Base-by-base conservation (phyloP, 2,329 filamentous ascomycete genomes). In the Nigrospora oryzae region DNA sequence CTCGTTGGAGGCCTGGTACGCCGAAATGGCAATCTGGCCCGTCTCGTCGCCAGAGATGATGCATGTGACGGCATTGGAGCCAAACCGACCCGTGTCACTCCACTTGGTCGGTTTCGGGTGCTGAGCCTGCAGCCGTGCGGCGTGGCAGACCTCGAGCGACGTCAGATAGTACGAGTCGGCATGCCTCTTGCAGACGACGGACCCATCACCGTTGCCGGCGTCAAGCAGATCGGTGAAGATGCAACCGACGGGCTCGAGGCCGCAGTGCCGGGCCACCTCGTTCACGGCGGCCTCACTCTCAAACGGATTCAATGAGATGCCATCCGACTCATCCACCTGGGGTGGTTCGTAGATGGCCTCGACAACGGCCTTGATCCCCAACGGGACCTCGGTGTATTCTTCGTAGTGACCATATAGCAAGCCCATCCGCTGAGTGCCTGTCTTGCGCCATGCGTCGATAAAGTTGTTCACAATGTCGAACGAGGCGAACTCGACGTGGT, bases 341-440 rank as follows among this genome's bases (percentile, higher is more conserved):
- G 93, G 93, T 5, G 90, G 88, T 61, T 98, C 93, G 57, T 96
- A 98, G 52, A 98, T 95, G 36, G 90, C 91, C 67, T 98, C 90
- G 0, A 98, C 90, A 1, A 98, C 81, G 14, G 91, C 91, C 66
- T 98, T 98, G 46, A 95, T 81, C 11, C 94, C 94, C 1, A 98
- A 75, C 0, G 93, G 94, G 4, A 98, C 89, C 60, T 95, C 89
- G 3, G 83, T 77, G 61, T 98, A 98, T 63, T 95, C 88, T 50
- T 86, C 79, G 59, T 95, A 96, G 43, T 82, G 81, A 15, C 93
- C 93, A 56, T 97, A 98, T 6, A 98, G 69, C 57, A 90, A 95
- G 6, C 91, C 93, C 39, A 97, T 64, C 36, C 93, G 79, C 62
- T 98, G 93, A 28, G 77, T 69, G 4, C 89, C 91, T 2, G 87